phyloP scores from a whole-genome alignment of 331 rosid species.

The Arachis monticola region DNA sequence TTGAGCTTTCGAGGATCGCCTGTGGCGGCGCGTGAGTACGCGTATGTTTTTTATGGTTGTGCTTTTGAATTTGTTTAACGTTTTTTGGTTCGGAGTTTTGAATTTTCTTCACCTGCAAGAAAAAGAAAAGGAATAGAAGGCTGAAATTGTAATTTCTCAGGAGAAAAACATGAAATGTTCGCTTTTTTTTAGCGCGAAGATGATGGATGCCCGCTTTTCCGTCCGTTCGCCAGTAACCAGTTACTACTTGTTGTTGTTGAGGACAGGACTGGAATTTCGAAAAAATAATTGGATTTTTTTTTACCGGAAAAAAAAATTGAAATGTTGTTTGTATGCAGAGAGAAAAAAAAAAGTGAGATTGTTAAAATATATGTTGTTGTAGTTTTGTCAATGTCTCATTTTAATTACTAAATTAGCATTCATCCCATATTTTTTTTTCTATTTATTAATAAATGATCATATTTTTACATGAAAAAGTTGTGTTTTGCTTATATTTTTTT shows the following conservation, averaged over 20 bases:
- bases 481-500: too few relatives aligned
- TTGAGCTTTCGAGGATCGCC: neutral
- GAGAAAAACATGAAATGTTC: neutral
- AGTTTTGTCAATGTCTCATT: too few relatives aligned
- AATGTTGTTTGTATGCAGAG: too few relatives aligned
- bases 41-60: neutral
- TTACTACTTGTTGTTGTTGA: neutral
- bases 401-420: too few relatives aligned
- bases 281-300: too few relatives aligned
- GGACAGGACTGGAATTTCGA: neutral
- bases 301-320: too few relatives aligned
- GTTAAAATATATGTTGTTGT: too few relatives aligned
- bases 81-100: constrained; percentile 9
- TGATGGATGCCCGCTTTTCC: constrained; percentile 24
- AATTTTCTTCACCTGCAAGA: neutral
- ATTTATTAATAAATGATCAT: too few relatives aligned
- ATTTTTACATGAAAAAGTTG: too few relatives aligned
- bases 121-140: constrained; percentile 25
- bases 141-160: neutral
- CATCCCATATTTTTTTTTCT: too few relatives aligned
- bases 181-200: constrained; percentile 46
- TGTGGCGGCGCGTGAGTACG: constrained; percentile 35
- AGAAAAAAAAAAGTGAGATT: too few relatives aligned
- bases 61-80: constrained; percentile 2
- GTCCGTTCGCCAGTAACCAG: constrained; percentile 16